A percentile compares a stretch with the other conserved stretches of the same genome.
Conservation (phyloP, 2,329 filamentous ascomycete genomes). For the Penicillium digitatum region DNA sequence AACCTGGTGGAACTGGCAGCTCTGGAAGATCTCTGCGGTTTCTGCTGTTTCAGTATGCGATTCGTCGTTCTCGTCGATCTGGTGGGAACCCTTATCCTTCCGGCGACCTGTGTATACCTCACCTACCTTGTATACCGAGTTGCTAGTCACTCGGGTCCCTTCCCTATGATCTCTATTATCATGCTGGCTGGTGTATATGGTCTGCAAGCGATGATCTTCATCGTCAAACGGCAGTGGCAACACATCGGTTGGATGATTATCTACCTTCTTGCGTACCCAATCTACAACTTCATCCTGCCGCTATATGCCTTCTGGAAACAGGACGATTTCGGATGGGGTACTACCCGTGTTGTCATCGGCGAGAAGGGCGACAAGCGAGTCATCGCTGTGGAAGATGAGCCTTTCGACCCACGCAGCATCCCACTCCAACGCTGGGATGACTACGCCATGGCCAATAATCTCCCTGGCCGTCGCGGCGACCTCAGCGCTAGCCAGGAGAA, state of each 20-base stretch:
- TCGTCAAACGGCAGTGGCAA: constrained; percentile 96
- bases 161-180: constrained; percentile 81
- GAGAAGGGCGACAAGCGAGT: constrained; percentile 88
- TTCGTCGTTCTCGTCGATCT: constrained; percentile 95
- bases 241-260: constrained; percentile 99
- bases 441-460: constrained; percentile 78
- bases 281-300: constrained; percentile 86
- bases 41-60: constrained; percentile 98
- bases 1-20: constrained; percentile 88
- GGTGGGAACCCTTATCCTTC: constrained; percentile 85
- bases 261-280: constrained; percentile 90
- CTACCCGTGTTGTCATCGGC: constrained; percentile 92
- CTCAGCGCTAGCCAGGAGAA: constrained; percentile 60
- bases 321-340: constrained; percentile 98
- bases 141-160: constrained; percentile 63
- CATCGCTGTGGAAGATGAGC: constrained; percentile 77
- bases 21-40: constrained; percentile 91
- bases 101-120: constrained; percentile 81
- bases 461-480: constrained; percentile 82
- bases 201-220: constrained; percentile 92
- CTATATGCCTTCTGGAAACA: constrained; percentile 99
- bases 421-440: constrained; percentile 97
- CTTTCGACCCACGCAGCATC: constrained; percentile 86
- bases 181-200: constrained; percentile 92
- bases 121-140: constrained; percentile 82